Percentiles rank a stretch among this genome's conserved stretches.
phyloP scores from a whole-genome alignment of 2,329 filamentous ascomycete species.

The Cladosporium halotolerans region DNA sequence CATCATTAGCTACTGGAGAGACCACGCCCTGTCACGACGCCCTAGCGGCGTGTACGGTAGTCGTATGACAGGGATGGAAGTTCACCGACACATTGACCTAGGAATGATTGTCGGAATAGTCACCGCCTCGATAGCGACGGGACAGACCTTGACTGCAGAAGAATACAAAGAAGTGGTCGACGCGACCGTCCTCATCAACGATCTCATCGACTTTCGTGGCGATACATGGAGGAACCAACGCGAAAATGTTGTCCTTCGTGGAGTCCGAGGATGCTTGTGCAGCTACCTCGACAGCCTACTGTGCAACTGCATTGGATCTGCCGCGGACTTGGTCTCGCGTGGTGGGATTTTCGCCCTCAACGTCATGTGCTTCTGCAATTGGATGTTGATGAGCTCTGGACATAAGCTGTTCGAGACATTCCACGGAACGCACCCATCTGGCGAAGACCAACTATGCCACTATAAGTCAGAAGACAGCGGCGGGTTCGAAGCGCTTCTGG shows the following conservation, averaged over 20 bases:
- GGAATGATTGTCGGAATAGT: constrained; percentile 4
- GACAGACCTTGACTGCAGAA: background rate
- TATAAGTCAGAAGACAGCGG: background rate
- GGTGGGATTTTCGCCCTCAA: background rate
- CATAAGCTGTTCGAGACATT: background rate
- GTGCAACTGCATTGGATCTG: background rate
- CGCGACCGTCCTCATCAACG: constrained; percentile 1
- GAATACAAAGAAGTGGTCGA: background rate
- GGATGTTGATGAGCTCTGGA: constrained; percentile 7
- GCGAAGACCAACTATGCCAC: background rate
- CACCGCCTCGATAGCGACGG: constrained; percentile 3
- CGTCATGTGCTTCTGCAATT: constrained; percentile 2
- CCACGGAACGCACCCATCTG: background rate
- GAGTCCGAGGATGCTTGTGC: background rate
- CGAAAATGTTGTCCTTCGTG: constrained; percentile 7
- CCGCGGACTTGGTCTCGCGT: background rate
- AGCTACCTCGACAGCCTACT: background rate
- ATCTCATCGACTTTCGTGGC: constrained; percentile 10
- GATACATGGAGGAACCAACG: constrained; percentile 10
- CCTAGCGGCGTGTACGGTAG: constrained; percentile 4
- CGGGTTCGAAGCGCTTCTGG: background rate
- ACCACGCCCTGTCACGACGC: constrained; percentile 1
- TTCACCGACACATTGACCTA: constrained; percentile 6
- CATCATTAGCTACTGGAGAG: constrained; percentile 8
- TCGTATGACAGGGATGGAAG: constrained; percentile 4